Conservation (phyloP, 2,329 filamentous ascomycete species). For the Pseudocercospora macadamiae region DNA sequence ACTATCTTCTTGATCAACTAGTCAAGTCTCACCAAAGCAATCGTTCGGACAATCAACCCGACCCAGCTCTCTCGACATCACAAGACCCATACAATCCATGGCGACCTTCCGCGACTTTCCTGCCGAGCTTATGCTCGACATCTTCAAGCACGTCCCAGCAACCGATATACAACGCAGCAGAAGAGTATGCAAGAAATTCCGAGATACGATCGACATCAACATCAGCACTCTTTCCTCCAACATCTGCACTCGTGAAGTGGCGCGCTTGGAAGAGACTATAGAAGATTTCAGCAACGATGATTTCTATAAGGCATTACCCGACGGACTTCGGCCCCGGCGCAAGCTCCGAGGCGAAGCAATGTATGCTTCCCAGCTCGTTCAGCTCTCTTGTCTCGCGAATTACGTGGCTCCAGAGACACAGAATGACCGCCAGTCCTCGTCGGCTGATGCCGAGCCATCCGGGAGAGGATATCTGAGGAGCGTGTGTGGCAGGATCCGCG, state of each 20-base stretch:
- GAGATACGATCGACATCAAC: not conserved
- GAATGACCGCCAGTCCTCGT: too few species aligned
- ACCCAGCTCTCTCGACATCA: not conserved
- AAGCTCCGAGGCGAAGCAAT: not conserved
- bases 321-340: not conserved
- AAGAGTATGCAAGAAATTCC: not conserved
- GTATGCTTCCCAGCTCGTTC: too few species aligned
- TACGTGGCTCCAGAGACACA: too few species aligned
- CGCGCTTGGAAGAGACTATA: not conserved
- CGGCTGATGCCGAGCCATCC: too few species aligned
- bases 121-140: not conserved
- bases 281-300: not conserved
- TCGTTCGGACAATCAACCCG: too few species aligned
- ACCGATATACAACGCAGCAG: not conserved
- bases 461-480: too few species aligned
- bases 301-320: not conserved
- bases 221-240: not conserved
- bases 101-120: not conserved
- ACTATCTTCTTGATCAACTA: too few species aligned
- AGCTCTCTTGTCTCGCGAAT: too few species aligned
- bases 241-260: not conserved
- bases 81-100: not conserved
- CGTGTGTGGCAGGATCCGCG: too few species aligned
- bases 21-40: too few species aligned
- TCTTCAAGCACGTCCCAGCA: not conserved